These are phyloP conservation scores for Cystobasidium tubakii DNA, from an alignment of 768 basidiomycete species.

Conservation along the genomic window DNA sequence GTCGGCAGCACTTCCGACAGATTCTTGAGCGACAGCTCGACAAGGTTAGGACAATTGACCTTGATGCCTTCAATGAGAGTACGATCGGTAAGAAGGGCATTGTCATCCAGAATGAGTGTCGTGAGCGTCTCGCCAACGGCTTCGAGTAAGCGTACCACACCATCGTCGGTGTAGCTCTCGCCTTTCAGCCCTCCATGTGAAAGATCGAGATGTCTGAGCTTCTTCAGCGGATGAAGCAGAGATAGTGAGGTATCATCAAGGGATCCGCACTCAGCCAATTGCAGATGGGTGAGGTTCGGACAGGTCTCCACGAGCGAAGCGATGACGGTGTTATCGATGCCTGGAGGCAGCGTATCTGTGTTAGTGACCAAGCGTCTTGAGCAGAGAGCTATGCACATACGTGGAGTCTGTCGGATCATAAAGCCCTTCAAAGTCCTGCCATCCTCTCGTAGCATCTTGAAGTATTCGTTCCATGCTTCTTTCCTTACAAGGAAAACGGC, in stretches of 20 bases:
- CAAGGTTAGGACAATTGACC: constrained; percentile 36
- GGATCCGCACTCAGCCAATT: constrained; percentile 70
- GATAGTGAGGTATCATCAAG: constrained; percentile 63
- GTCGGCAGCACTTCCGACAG: constrained; percentile 27
- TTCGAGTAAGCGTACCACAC: constrained; percentile 39
- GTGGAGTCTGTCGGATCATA: constrained; percentile 56
- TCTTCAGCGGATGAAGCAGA: constrained; percentile 54
- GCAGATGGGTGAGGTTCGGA: constrained; percentile 63
- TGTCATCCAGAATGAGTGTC: constrained; percentile 39
- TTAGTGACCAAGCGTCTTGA: no score
- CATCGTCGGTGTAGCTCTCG: constrained; percentile 53
- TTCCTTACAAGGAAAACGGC: constrained; percentile 65
- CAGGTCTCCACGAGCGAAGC: constrained; percentile 57
- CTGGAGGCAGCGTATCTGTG: no score
- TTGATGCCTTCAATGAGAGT: constrained; percentile 38
- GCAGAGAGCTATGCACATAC: constrained; percentile 25
- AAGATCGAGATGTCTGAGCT: constrained; percentile 63
- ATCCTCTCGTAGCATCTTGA: constrained; percentile 57
- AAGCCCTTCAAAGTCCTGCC: constrained; percentile 58
- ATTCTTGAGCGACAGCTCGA: constrained; percentile 34
- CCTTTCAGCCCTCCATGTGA: constrained; percentile 68
- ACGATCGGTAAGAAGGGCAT: constrained; percentile 28
- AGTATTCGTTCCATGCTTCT: constrained; percentile 68
- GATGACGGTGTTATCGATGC: constrained; percentile 70
- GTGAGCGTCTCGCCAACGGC: constrained; percentile 37